Conservation (phyloP, 208 protist genomes). For the Naegleria gruberi region DNA sequence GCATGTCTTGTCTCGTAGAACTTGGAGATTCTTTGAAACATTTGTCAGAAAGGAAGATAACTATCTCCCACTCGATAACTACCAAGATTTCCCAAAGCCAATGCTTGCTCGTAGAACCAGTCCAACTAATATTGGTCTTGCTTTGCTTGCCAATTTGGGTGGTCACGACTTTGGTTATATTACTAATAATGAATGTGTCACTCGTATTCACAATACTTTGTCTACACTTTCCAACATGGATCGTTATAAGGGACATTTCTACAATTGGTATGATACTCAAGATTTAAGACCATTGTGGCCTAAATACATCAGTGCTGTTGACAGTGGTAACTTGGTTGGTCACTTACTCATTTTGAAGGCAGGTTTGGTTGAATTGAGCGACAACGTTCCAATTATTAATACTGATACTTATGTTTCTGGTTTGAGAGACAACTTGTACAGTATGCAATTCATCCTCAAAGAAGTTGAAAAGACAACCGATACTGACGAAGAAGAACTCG, state of each 20-base stretch:
- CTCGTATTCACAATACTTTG: not conserved
- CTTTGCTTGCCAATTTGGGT: not conserved
- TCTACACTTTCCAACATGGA: constrained; percentile 6
- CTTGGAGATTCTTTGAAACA: constrained; percentile 22
- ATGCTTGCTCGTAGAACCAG: not conserved
- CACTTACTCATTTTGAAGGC: not conserved
- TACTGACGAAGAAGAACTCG: not conserved
- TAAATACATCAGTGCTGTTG: not conserved
- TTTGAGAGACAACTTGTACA: not conserved
- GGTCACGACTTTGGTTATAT: constrained; percentile 9
- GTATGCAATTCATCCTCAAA: not conserved
- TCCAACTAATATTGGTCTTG: constrained; percentile 16
- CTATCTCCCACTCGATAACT: constrained; percentile 4
- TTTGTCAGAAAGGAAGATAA: constrained; percentile 18
- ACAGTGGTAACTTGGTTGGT: constrained; percentile 20
- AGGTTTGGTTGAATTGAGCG: not conserved
- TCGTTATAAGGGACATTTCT: constrained; percentile 15
- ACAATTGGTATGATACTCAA: constrained; percentile 21
- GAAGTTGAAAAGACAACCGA: not conserved
- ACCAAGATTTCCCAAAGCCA: constrained; percentile 21
- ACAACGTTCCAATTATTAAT: not conserved
- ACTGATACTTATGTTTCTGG: not conserved
- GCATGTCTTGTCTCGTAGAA: not conserved
- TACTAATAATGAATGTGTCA: not conserved
- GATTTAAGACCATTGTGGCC: constrained; percentile 16